phyloP scores from a whole-genome alignment of 768 basidiomycete genomes.

The Russula lepida region DNA sequence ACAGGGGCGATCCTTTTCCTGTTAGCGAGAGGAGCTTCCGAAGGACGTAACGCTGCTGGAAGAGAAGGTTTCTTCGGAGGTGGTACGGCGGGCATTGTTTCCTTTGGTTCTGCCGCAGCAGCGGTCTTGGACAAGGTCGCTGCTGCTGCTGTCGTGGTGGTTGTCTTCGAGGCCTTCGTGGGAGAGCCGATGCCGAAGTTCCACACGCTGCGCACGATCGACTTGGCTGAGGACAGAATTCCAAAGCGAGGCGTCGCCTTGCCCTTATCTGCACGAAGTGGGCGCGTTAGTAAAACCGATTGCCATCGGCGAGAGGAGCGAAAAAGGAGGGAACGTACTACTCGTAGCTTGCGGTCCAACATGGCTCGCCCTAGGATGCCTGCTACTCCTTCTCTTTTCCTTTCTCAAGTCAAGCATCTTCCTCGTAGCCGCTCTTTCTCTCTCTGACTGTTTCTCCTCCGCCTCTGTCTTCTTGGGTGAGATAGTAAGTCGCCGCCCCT shows the following conservation, averaged over 20 bases:
- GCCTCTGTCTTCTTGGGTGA: conserved; percentile 22
- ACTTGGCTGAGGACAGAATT: conserved; percentile 62
- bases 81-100: conserved; percentile 4
- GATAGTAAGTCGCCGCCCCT: conserved; percentile 32
- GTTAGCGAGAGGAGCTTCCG: background rate
- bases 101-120: background rate
- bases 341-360: conserved; percentile 25
- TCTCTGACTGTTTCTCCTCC: conserved; percentile 28
- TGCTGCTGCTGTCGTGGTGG: conserved; percentile 22
- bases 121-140: conserved; percentile 25
- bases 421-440: conserved; percentile 50
- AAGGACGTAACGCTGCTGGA: conserved; percentile 1
- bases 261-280: conserved; percentile 22
- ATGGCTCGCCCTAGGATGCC: conserved; percentile 28
- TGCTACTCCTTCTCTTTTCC: conserved; percentile 62
- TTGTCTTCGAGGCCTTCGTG: conserved; percentile 22
- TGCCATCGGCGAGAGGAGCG: background rate
- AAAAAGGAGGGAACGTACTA: conserved; percentile 11
- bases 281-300: background rate
- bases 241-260: conserved; percentile 54
- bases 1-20: conserved; percentile 1
- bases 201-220: conserved; percentile 67
- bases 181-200: conserved; percentile 40
- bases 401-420: conserved; percentile 59
- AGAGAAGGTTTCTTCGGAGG: conserved; percentile 13